Percentiles rank a stretch among this genome's conserved stretches.
Evolutionary conservation across 495 filamentous ascomycete species (phyloP).

Genomic region (Tuber calosporum): DNA sequence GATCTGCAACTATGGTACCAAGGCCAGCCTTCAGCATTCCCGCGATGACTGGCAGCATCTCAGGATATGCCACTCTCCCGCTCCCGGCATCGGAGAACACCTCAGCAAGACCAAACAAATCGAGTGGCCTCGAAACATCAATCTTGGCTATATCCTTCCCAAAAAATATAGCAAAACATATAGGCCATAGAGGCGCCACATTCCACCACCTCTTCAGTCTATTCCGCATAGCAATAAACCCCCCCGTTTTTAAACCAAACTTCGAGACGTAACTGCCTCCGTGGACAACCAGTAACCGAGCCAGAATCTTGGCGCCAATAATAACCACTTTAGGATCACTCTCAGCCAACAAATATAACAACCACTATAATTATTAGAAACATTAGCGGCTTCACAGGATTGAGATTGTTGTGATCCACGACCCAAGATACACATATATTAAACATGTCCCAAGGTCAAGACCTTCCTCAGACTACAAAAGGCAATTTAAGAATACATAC

Average conservation of each 20-base stretch:
- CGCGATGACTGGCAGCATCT: conserved; percentile 72
- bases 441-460: neutral
- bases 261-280: conserved; percentile 73
- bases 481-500: conserved; percentile 48
- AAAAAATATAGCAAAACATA: conserved; percentile 85
- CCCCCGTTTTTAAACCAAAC: conserved; percentile 75
- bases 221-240: conserved; percentile 74
- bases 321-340: conserved; percentile 75
- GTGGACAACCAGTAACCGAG: conserved; percentile 73
- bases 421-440: neutral
- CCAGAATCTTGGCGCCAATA: conserved; percentile 73
- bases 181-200: conserved; percentile 73
- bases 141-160: conserved; percentile 69
- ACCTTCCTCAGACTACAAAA: neutral
- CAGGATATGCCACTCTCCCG: conserved; percentile 63
- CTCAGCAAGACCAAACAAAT: conserved; percentile 63
- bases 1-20: conserved; percentile 53
- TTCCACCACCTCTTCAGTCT: conserved; percentile 85
- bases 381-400: conserved; percentile 9
- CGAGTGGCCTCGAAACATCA: conserved; percentile 64
- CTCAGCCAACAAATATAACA: conserved; percentile 86
- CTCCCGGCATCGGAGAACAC: conserved; percentile 54
- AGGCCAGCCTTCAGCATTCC: conserved; percentile 75
- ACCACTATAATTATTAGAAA: conserved; percentile 58
- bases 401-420: neutral